A percentile compares a stretch with the other conserved stretches of the same genome.
These are phyloP conservation scores for Canna indica DNA, from an alignment of 176 grass and related monocot genomes.

Conservation along the genomic window DNA sequence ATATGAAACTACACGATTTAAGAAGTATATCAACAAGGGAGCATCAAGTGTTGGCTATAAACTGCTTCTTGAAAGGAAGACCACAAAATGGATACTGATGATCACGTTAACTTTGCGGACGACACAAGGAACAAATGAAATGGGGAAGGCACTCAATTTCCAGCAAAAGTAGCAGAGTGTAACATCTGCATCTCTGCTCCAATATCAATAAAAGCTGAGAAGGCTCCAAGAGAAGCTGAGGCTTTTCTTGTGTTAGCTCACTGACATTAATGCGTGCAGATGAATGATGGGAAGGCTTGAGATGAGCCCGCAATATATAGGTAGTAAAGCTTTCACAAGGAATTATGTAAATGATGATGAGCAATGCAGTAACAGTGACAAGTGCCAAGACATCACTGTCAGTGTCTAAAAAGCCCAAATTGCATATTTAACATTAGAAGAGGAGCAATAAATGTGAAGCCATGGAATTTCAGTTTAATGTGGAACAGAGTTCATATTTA, in stretches of 20 bases:
- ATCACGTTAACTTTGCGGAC: no score
- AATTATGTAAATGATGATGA: not conserved
- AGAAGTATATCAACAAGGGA: not conserved
- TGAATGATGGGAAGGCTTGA: not conserved
- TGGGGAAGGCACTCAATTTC: not conserved
- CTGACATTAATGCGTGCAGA: not conserved
- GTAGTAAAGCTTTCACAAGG: not conserved
- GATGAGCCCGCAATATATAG: not conserved
- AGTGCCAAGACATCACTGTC: conserved; percentile 9
- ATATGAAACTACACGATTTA: not conserved
- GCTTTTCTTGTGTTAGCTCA: conserved; percentile 2
- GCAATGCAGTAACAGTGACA: not conserved
- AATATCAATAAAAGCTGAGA: not conserved
- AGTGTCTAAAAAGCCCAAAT: not conserved
- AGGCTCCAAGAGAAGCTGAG: not conserved
- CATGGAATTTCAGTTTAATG: not conserved
- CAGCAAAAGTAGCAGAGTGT: not conserved
- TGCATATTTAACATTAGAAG: not conserved
- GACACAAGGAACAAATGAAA: not conserved
- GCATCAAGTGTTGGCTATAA: not conserved
- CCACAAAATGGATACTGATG: not conserved
- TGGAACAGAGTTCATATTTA: not conserved
- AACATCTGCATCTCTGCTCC: not conserved
- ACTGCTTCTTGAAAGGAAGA: not conserved
- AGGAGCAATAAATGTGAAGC: not conserved